These are phyloP conservation scores for Boletus sp. DNA, from an alignment of 1,284 basidiomycete species.

Conservation along the genomic window DNA sequence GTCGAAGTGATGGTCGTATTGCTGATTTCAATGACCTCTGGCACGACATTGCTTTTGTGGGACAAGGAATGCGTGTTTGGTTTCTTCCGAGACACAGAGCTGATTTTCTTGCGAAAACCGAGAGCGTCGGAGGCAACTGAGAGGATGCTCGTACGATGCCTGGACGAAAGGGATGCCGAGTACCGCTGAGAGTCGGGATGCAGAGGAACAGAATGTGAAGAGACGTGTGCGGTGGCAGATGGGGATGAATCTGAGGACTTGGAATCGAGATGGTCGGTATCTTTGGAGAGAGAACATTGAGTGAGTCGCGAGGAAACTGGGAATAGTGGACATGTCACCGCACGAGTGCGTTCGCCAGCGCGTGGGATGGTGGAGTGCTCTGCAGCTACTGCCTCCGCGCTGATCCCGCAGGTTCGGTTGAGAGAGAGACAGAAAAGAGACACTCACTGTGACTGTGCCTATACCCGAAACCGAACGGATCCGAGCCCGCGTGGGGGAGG, in stretches of 20 bases:
- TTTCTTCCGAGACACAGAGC: slow-evolving; percentile 42
- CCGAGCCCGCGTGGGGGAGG: slow-evolving; percentile 4
- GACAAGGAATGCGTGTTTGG: slow-evolving; percentile 30
- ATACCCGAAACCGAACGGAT: slow-evolving; percentile 1
- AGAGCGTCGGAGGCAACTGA: slow-evolving; percentile 55
- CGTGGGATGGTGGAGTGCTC: not conserved
- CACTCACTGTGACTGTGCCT: slow-evolving; percentile 16
- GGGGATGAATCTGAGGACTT: slow-evolving; percentile 19
- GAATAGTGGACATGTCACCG: not conserved
- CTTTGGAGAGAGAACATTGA: slow-evolving; percentile 9
- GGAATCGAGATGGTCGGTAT: slow-evolving; percentile 14
- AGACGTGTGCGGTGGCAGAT: slow-evolving; percentile 10
- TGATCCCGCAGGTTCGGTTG: slow-evolving; percentile 2
- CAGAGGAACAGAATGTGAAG: slow-evolving; percentile 5
- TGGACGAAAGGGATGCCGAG: slow-evolving; percentile 17
- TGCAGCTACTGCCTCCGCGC: slow-evolving; percentile 5
- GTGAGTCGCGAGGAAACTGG: slow-evolving; percentile 11
- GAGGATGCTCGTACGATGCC: slow-evolving; percentile 46
- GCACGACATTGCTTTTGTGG: slow-evolving; percentile 41
- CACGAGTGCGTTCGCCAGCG: slow-evolving; percentile 7
- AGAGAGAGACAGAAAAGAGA: not conserved
- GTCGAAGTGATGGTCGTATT: slow-evolving; percentile 34
- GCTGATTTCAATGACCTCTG: slow-evolving; percentile 70
- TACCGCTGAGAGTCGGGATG: slow-evolving; percentile 5
- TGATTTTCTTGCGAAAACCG: slow-evolving; percentile 44